These are phyloP conservation scores for Suhomyces emberorum DNA, from an alignment of 805 yeast species.

Conservation along the genomic window DNA sequence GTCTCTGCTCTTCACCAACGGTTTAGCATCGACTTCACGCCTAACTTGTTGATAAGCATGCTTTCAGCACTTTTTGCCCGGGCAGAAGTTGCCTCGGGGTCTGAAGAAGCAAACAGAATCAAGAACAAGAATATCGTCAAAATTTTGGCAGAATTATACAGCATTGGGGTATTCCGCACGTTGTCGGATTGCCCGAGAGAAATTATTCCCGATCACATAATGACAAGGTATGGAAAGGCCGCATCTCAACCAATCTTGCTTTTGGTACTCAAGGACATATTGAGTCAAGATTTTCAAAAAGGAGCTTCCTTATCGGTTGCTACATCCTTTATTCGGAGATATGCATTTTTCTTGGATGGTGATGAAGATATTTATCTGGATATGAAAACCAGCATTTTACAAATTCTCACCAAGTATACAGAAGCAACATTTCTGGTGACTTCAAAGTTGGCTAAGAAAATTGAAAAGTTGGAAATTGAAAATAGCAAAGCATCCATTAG, in stretches of 20 bases:
- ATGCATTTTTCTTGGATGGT: constrained; percentile 28
- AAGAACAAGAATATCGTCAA: constrained; percentile 48
- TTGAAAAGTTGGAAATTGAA: constrained; percentile 32
- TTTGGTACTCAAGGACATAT: constrained; percentile 36
- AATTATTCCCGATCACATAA: constrained; percentile 44
- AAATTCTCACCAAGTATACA: constrained; percentile 42
- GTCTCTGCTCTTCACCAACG: constrained; percentile 76
- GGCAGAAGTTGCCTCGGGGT: constrained; percentile 11
- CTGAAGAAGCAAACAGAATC: constrained; percentile 18
- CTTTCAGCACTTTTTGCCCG: constrained; percentile 38
- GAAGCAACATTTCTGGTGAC: constrained; percentile 40
- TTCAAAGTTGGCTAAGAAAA: constrained; percentile 30
- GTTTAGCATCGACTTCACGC: constrained; percentile 54
- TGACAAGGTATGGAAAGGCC: constrained; percentile 26
- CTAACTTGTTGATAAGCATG: constrained; percentile 28
- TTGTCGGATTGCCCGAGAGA: constrained; percentile 40
- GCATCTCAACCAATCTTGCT: constrained; percentile 36
- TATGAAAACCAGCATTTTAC: constrained; percentile 18
- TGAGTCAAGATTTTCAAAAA: constrained; percentile 23
- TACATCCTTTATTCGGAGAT: constrained; percentile 49
- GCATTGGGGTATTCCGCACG: constrained; percentile 53
- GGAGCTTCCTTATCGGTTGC: constrained; percentile 39
- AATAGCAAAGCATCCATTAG: constrained; percentile 58
- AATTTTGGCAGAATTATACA: constrained; percentile 54
- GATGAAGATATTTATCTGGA: constrained; percentile 15